phyloP scores from a whole-genome alignment of 2,329 filamentous ascomycete genomes.

The Seiridium cupressi region DNA sequence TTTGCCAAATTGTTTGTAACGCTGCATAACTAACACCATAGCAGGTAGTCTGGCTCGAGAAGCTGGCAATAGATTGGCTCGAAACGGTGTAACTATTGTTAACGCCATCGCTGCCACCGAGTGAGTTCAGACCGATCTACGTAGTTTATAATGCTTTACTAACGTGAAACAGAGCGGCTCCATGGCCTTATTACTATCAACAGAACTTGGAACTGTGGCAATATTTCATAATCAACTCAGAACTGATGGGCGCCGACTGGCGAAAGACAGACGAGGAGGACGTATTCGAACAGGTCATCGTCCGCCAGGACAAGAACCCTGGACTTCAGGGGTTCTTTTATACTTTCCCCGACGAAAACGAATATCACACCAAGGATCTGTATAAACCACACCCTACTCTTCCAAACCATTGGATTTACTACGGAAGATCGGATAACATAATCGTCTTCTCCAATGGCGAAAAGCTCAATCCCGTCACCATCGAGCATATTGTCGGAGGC shows the following conservation, averaged over 20 bases:
- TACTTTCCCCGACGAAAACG: conserved; percentile 35
- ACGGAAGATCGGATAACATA: conserved; percentile 40
- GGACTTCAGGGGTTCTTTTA: conserved; percentile 33
- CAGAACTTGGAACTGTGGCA: conserved; percentile 34
- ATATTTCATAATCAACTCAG: conserved; percentile 40
- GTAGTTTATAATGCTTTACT: conserved; percentile 2
- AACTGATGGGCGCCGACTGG: conserved; percentile 41
- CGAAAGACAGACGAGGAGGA: conserved; percentile 20
- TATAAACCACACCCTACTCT: conserved; percentile 37
- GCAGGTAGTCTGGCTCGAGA: conserved; percentile 34
- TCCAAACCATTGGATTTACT: conserved; percentile 34
- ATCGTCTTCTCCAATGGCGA: conserved; percentile 50
- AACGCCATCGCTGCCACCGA: conserved; percentile 43
- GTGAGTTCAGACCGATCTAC: conserved; percentile 23
- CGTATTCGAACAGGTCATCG: conserved; percentile 27
- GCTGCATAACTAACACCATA: neutral
- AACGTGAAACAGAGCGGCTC: conserved; percentile 26
- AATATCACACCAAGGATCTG: conserved; percentile 44
- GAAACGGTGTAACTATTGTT: conserved; percentile 29
- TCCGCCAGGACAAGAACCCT: conserved; percentile 16
- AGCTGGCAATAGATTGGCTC: conserved; percentile 35
- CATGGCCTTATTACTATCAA: conserved; percentile 33
- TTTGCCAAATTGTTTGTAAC: neutral
- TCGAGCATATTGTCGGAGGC: conserved; percentile 36
- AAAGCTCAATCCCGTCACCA: conserved; percentile 47